Evolutionary conservation across 257 asterid genomes (phyloP).

Genomic region (Catharanthus roseus): DNA sequence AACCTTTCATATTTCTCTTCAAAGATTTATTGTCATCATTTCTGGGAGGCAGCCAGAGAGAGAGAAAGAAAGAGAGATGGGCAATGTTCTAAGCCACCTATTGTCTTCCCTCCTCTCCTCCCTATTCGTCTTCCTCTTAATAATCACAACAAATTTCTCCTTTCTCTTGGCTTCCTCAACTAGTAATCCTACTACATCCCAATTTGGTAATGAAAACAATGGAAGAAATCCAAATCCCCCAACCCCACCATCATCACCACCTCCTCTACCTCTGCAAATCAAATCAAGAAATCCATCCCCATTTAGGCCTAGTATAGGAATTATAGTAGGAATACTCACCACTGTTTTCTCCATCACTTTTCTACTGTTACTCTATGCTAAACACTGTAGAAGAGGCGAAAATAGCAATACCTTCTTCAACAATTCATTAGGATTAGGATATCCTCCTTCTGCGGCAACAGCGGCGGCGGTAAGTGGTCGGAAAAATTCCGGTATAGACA

Average conservation of each 20-base stretch:
- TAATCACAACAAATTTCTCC: not conserved
- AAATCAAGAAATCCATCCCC: constrained; percentile 17
- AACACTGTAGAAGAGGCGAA: constrained; percentile 50
- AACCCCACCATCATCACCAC: constrained; percentile 26
- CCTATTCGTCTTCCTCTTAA: constrained; percentile 5
- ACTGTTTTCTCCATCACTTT: constrained; percentile 58
- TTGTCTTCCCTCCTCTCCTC: constrained; percentile 12
- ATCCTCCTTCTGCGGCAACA: no score
- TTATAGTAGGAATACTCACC: constrained; percentile 50
- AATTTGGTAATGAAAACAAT: not conserved
- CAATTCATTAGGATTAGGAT: not conserved
- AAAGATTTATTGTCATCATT: constrained; percentile 3
- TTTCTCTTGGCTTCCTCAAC: not conserved
- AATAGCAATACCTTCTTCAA: not conserved
- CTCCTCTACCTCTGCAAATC: constrained; percentile 3
- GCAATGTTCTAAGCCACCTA: constrained; percentile 15
- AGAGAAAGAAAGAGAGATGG: no score
- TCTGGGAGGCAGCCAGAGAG: not conserved
- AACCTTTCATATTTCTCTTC: constrained; percentile 9
- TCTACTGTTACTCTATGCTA: constrained; percentile 53
- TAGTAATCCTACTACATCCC: not conserved
- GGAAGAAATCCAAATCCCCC: not conserved
- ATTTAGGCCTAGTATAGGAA: constrained; percentile 51
- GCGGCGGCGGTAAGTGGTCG: constrained; percentile 17
- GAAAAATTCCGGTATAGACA: constrained; percentile 50